These are phyloP conservation scores for Wickerhamomyces queroliae DNA, from an alignment of 805 yeast species.

Conservation along the genomic window DNA sequence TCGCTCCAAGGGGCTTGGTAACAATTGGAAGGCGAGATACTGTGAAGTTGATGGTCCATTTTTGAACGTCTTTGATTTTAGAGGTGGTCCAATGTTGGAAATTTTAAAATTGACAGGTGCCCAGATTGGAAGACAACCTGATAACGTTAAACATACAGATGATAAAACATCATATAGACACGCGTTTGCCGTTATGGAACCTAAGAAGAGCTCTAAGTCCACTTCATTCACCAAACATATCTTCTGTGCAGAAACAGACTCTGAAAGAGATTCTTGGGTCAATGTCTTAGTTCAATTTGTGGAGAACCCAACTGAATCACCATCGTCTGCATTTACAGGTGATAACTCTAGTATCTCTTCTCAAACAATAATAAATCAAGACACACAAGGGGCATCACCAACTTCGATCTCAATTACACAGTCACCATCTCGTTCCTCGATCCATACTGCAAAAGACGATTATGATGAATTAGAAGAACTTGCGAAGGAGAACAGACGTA, in stretches of 20 bases:
- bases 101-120: constrained; percentile 42
- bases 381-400: constrained; percentile 1
- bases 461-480: constrained; percentile 15
- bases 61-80: constrained; percentile 50
- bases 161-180: constrained; percentile 39
- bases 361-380: not conserved
- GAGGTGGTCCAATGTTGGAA: constrained; percentile 51
- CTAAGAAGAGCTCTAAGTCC: constrained; percentile 26
- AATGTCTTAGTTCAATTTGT: constrained; percentile 33
- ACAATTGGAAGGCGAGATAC: constrained; percentile 64
- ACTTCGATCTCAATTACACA: not conserved
- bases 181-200: constrained; percentile 52
- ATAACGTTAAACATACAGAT: constrained; percentile 17
- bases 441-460: constrained; percentile 8
- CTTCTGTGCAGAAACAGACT: constrained; percentile 74
- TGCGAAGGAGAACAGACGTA: constrained; percentile 36
- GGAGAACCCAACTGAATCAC: constrained; percentile 16
- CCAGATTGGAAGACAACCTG: constrained; percentile 49
- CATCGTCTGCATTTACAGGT: not conserved
- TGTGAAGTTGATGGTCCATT: constrained; percentile 58
- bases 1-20: constrained; percentile 58
- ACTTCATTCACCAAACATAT: constrained; percentile 43
- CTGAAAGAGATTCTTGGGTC: constrained; percentile 73
- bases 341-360: constrained; percentile 2
- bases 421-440: constrained; percentile 1